Evolutionary conservation across 495 filamentous ascomycete species (phyloP), one percentile per base, ranked within the genome.

Genomic region (Penicillium silybi): DNA sequence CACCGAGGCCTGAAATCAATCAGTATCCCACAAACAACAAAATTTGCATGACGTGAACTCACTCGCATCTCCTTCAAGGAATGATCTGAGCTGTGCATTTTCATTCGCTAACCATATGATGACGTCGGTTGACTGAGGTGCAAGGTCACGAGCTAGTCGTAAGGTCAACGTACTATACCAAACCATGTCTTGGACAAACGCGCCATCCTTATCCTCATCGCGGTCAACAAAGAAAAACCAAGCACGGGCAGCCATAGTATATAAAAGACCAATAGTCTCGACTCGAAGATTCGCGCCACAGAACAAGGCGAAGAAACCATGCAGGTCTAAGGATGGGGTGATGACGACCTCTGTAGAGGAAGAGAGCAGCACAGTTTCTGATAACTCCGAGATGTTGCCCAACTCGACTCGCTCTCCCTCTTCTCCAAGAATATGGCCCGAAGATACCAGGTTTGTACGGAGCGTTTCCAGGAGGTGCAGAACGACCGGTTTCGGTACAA

Each of bases 81-180:
- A 43, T 32, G 55, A 41, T 25, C 17, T 55, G 6, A 62, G 44
- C 22, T 58, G 48, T 5, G 26, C 11, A 41, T 62, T 55, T 17
- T 62, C 59, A 46, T 58, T 35, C 6, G 59, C 59, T 9, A 62
- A 22, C 59, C 59, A 62, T 40, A 58, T 38, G 1, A 62, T 53
- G 13, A 54, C 2, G 40, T 62, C 55, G 5, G 44, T 58, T 46
- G 55, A 39, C 35, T 53, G 55, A 4, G 59, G 59, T 16, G 55
- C 45, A 47, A 62, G 41, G 3, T 62, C 55, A 4, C 55, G 59
- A 46, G 59, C 55, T 23, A 62, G 51, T 40, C 41, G 52, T 43
- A 62, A 40, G 26, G 2, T 41, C 35, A 46, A 37, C 11, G 27
- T 52, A 19, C 59, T 55, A 41, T 49, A 58, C 55, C 55, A 49